Conservation (phyloP, 23 red algal species). For the Gracilaria domingensis region DNA sequence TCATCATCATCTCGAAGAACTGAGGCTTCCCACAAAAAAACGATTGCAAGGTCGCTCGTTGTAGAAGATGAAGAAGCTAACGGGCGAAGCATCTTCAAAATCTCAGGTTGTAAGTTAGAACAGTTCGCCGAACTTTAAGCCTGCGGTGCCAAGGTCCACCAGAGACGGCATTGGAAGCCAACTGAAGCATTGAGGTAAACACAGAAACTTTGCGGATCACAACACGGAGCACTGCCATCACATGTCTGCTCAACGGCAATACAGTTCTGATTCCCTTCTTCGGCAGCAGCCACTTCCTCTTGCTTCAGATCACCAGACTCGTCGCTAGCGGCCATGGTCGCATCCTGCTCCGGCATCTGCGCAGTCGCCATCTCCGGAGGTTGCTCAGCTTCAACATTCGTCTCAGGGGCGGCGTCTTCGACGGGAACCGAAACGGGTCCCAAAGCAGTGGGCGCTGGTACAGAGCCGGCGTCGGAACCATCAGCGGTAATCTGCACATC, state of each 20-base stretch:
- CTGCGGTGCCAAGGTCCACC: constrained; percentile 58
- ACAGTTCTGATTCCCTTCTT: neutral
- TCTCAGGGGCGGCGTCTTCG: neutral
- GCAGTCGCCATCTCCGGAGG: neutral
- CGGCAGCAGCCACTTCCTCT: neutral
- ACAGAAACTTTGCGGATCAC: constrained; percentile 35
- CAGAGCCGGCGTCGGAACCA: constrained; percentile 22
- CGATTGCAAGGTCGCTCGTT: too few relatives aligned
- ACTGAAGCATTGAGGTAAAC: constrained; percentile 12
- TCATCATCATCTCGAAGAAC: too few relatives aligned
- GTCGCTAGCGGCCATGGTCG: neutral
- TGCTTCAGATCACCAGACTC: constrained; percentile 35
- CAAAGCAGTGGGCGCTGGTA: neutral
- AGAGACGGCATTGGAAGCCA: constrained; percentile 37
- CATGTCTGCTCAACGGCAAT: constrained; percentile 15
- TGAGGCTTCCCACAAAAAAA: too few relatives aligned
- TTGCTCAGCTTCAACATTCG: neutral
- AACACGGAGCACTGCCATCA: constrained; percentile 42
- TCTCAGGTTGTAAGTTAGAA: too few relatives aligned
- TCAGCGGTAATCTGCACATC: constrained; percentile 47
- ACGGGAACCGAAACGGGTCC: neutral
- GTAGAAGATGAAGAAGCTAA: too few relatives aligned
- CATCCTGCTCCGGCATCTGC: neutral
- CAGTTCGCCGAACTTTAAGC: too few relatives aligned
- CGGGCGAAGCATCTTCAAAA: too few relatives aligned